phyloP scores from a whole-genome alignment of 129 eudicot genomes.

The Flaveria trinervia region DNA sequence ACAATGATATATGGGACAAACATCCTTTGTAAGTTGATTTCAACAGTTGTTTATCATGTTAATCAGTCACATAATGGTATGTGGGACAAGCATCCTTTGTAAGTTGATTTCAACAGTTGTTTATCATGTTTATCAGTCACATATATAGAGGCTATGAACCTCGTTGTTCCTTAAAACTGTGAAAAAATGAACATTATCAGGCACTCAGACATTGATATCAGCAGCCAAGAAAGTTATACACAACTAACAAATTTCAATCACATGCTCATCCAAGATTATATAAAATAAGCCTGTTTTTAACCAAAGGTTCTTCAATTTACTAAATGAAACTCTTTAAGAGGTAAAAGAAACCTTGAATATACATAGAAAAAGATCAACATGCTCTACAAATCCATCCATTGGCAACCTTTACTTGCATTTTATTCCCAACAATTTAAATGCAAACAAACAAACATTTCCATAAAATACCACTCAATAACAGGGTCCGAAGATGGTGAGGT shows the following conservation, averaged over 20 bases:
- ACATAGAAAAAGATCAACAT: neutral
- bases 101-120: neutral
- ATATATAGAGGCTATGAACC: neutral
- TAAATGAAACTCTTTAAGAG: too few species aligned
- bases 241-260: too few species aligned
- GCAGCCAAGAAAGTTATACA: neutral
- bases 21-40: neutral
- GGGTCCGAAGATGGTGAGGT: too few species aligned
- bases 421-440: neutral
- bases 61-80: neutral
- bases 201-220: constrained; percentile 1
- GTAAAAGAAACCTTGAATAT: too few species aligned
- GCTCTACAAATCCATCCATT: neutral
- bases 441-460: too few species aligned
- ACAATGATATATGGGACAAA: neutral
- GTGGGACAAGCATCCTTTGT: neutral
- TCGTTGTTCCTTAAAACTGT: neutral
- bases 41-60: neutral
- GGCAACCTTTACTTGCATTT: neutral
- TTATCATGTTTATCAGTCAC: neutral
- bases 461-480: too few species aligned
- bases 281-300: neutral
- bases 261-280: neutral
- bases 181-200: neutral
- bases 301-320: neutral